Evolutionary conservation across 2,329 filamentous ascomycete genomes (phyloP), one percentile per base, ranked within the genome.

Genomic region (Dothistroma pini): DNA sequence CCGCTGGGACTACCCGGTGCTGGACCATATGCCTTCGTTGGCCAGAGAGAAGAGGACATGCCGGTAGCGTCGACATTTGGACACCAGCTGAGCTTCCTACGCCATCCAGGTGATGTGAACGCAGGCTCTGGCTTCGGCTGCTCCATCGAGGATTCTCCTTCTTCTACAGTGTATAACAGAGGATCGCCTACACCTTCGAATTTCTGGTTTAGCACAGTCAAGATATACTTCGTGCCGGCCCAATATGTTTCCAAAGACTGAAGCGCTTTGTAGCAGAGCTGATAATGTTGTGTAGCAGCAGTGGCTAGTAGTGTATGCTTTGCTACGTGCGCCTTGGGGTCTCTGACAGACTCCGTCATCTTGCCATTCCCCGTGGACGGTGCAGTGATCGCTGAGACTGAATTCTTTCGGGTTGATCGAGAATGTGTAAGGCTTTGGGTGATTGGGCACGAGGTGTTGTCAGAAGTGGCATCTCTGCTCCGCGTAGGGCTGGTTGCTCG

Each of bases 201-300:
- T 73, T 95, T 95, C 68, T 96, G 91, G 68, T 96, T 90, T 11
- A 96, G 78, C 0, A 91, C 90, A 0, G 90, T 93, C 41, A 96
- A 77, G 44, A 96, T 96, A 72, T 96, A 96, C 60, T 90, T 88
- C 29, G 91, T 88, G 8, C 91, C 91, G 38, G 89, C 89, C 91
- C 91, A 96, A 71, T 95, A 95, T 0, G 83, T 83, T 67, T 95
- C 86, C n/a, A 96, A 79, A 51, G 90, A 87, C 67, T 93, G 86
- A 11, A 96, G 76, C 0, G 90, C 90, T 71, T 91, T 90, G 73
- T 95, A 93, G 72, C 91, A 96, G 9, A 88, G 83, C 71, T 93
- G 90, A 68, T 96, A 96, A 68, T 96, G 93, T 70, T 93, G 89
- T 66, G 88, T 93, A 0, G 91, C 91, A 0, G 89, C 90, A 0